Conservation (phyloP, 2,329 filamentous ascomycete genomes). For the Penicillium sp. region DNA sequence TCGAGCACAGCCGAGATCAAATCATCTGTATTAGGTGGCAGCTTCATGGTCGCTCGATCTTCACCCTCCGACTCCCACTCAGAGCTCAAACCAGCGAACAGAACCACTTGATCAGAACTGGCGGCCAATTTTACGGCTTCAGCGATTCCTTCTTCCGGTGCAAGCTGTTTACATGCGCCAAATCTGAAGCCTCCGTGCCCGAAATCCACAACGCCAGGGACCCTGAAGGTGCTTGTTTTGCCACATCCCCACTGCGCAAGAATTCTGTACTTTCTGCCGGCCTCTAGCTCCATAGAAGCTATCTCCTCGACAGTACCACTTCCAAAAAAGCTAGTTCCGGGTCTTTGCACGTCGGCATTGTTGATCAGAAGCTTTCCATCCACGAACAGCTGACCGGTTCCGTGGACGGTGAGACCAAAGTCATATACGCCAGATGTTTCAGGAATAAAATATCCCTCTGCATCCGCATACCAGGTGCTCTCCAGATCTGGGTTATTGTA, state of each 20-base stretch:
- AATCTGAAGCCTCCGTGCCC: constrained; percentile 63
- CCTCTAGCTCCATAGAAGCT: constrained; percentile 58
- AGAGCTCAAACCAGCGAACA: constrained; percentile 64
- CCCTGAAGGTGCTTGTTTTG: constrained; percentile 59
- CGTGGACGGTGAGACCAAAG: constrained; percentile 64
- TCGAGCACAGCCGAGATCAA: constrained; percentile 62
- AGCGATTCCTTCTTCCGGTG: background rate
- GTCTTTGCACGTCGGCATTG: constrained; percentile 63
- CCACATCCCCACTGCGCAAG: constrained; percentile 62
- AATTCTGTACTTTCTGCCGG: constrained; percentile 60
- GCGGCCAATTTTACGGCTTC: background rate
- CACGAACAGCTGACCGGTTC: constrained; percentile 65
- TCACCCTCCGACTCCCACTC: constrained; percentile 47
- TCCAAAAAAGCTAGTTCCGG: constrained; percentile 67
- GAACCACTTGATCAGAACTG: constrained; percentile 72
- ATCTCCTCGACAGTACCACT: constrained; percentile 65
- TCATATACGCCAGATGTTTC: constrained; percentile 64
- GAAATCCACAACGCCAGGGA: constrained; percentile 50
- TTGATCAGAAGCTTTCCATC: constrained; percentile 66
- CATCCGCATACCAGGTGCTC: constrained; percentile 36
- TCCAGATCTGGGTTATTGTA: constrained; percentile 58
- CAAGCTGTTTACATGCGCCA: constrained; percentile 55
- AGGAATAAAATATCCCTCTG: constrained; percentile 56
- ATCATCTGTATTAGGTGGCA: constrained; percentile 51
- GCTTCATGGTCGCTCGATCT: constrained; percentile 52